Base-by-base conservation (phyloP, 2,329 filamentous ascomycete species). In the Epichloe hybrida region DNA sequence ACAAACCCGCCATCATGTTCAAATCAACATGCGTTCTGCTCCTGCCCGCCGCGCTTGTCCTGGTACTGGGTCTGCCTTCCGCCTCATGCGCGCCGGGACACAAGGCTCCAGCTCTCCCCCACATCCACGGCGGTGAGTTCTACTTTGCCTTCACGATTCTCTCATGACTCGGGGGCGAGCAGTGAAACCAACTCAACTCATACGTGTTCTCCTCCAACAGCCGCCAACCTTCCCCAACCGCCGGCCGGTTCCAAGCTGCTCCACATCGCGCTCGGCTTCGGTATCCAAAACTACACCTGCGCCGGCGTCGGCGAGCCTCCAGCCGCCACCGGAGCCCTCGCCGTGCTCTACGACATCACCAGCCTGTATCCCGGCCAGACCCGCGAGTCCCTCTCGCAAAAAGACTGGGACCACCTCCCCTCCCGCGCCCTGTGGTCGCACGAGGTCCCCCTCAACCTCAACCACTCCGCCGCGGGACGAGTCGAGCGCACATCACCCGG, bases 251-350 rank as follows among this genome's bases (percentile, higher is more conserved):
- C 69, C 42, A 61, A 62, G 5, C 66, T 81, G 38, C 73, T 76
- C 61, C 67, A 74, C 67, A 75, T 85, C 54, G 73, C 72, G 51
- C 66, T 85, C 41, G 81, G 81, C 57, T 75, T 81, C 57, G 81
- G 81, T 52, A 76, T 81, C 58, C 81, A 85, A 60, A 85, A 85
- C 73, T 85, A 85, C 70, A 81, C 77, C 39, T 85, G 81, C 65
- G 55, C 57, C n/a, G 53, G 59, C 3, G 62, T 63, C 2, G 63
- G 62, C 15, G 63, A 66, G 9, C 56, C 58, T 0, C 67, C 72
- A 34, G 58, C 58, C 5, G 64, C 72, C n/a, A 62, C 66, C 20
- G 79, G 80, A 45, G 80, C 80, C 45, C 68, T 81, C 23, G 80
- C 80, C 54, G 73, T 76, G 50, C 73, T 83, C 53, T 81, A 79